These are phyloP conservation scores for Oryza nivara DNA, from an alignment of 176 grass and related monocot genomes.

Conservation along the genomic window DNA sequence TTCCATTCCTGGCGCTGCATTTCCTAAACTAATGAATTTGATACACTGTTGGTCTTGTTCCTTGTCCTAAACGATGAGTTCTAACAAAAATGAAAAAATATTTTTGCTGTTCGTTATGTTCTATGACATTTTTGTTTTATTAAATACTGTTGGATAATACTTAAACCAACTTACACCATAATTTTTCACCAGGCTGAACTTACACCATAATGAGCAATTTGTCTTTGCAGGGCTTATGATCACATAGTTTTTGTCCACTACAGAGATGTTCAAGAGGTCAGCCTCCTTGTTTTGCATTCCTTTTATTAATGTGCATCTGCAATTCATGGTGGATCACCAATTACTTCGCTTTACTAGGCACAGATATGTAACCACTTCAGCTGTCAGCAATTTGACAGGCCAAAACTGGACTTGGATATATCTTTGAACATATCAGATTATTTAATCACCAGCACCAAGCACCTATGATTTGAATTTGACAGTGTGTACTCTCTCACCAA, in stretches of 20 bases:
- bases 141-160: neutral
- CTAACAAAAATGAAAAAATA: neutral
- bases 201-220: conserved; percentile 21
- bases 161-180: conserved; percentile 8
- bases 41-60: conserved; percentile 7
- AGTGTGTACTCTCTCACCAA: neutral
- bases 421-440: conserved; percentile 13
- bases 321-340: conserved; percentile 7
- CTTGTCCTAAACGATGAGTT: neutral
- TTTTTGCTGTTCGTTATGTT: conserved; percentile 21
- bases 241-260: conserved; percentile 98
- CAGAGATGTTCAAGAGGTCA: conserved; percentile 76
- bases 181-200: neutral
- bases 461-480: conserved; percentile 1
- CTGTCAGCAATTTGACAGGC: conserved; percentile 3
- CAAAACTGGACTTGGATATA: neutral
- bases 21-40: conserved; percentile 1
- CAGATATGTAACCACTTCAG: conserved; percentile 17
- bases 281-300: conserved; percentile 45
- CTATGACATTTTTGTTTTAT: neutral
- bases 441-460: neutral
- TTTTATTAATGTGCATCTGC: conserved; percentile 27
- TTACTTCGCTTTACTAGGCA: neutral
- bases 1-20: neutral
- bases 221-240: conserved; percentile 84